Percentiles rank a stretch among this genome's conserved stretches.
phyloP scores from a whole-genome alignment of 805 yeast genomes.

The Wickerhamomyces canadensis region DNA sequence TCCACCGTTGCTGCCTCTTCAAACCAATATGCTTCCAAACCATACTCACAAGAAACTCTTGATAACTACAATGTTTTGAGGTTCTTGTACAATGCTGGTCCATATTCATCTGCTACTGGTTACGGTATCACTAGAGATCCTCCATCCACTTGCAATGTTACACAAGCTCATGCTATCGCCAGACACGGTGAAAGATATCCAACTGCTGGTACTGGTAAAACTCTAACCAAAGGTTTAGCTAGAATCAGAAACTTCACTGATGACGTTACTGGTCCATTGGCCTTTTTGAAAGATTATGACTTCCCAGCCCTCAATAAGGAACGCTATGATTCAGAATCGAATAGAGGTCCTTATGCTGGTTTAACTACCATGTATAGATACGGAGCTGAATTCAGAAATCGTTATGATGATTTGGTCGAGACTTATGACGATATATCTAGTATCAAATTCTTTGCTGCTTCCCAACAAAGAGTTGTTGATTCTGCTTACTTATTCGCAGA shows the following conservation, averaged over 20 bases:
- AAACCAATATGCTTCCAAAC: conserved; percentile 9
- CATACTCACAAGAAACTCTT: conserved; percentile 25
- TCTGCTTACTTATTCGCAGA: conserved; percentile 51
- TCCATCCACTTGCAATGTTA: conserved; percentile 45
- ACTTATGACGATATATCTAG: conserved; percentile 21
- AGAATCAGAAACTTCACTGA: conserved; percentile 34
- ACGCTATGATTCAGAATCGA: conserved; percentile 47
- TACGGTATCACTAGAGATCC: conserved; percentile 47
- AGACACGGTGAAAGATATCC: conserved; percentile 62
- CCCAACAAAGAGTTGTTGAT: conserved; percentile 48
- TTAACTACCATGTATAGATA: conserved; percentile 40
- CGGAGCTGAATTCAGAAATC: conserved; percentile 43
- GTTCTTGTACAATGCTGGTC: conserved; percentile 48
- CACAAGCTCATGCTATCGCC: conserved; percentile 46
- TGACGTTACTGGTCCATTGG: conserved; percentile 13
- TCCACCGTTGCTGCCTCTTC: background rate
- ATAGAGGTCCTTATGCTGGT: conserved; percentile 48
- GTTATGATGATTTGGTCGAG: conserved; percentile 40
- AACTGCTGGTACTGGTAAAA: conserved; percentile 18
- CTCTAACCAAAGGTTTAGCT: conserved; percentile 9
- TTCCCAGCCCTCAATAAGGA: conserved; percentile 35
- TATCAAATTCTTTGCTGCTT: conserved; percentile 50
- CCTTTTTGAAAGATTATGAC: conserved; percentile 34
- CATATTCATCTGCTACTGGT: conserved; percentile 44
- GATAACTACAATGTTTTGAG: conserved; percentile 44